phyloP scores from a whole-genome alignment of 1,284 basidiomycete species.

The Puccinia sorghi region DNA sequence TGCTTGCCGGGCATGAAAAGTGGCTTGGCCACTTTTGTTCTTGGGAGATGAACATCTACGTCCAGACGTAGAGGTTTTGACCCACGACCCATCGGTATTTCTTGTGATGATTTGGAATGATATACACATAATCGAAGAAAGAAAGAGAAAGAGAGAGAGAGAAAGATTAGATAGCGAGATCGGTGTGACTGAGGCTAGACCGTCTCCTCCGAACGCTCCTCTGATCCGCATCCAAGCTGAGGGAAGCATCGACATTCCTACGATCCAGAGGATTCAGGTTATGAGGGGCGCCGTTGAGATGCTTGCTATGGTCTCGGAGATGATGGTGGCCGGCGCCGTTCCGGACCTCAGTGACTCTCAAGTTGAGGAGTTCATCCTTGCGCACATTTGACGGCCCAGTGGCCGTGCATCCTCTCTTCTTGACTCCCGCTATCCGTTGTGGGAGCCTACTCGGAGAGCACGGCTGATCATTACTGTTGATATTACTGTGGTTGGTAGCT shows the following conservation, averaged over 20 bases:
- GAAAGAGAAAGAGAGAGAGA: not conserved
- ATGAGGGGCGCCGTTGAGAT: not conserved
- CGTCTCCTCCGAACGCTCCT: constrained; percentile 34
- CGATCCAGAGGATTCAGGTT: constrained; percentile 17
- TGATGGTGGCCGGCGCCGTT: constrained; percentile 24
- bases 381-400: constrained; percentile 8
- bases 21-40: too few relatives aligned
- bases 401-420: constrained; percentile 35
- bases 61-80: too few relatives aligned
- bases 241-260: constrained; percentile 9
- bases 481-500: constrained; percentile 20
- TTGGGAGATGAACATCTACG: too few relatives aligned
- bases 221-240: constrained; percentile 18
- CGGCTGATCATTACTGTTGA: not conserved
- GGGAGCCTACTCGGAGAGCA: constrained; percentile 18
- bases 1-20: too few relatives aligned
- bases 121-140: not conserved
- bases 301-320: constrained; percentile 5
- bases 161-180: constrained; percentile 19
- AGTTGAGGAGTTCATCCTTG: constrained; percentile 28
- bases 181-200: constrained; percentile 26
- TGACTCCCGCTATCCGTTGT: constrained; percentile 11
- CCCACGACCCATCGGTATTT: too few relatives aligned
- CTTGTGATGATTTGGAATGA: not conserved
- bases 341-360: not conserved